Base-by-base conservation (phyloP, 805 yeast species). In the Phaffomyces thermotolerans region DNA sequence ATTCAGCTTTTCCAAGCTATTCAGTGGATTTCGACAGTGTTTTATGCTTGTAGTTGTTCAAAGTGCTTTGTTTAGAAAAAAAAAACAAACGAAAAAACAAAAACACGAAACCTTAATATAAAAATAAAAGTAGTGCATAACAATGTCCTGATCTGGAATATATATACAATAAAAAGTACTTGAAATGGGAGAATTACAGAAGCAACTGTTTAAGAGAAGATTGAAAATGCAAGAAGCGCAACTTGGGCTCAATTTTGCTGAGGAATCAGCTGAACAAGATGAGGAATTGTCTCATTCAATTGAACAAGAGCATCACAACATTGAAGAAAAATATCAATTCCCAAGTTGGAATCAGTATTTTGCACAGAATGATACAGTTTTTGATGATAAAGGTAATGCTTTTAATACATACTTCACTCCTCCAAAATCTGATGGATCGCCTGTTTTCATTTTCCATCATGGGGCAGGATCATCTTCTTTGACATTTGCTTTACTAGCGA, bases 391-490 rank as follows among this genome's bases (percentile, higher is more conserved):
- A 1, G 64, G 65, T 0, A 60, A 63, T 33, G 37, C 45, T 7
- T 76, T 79, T 56, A 75, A 80, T 46, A 74, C 79, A 0, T 85
- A 79, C 58, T 84, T 70, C 51, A 66, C 67, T 8, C 68, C 76
- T 1, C 90, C 95, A 0, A 47, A 52, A 8, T 42, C 52, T 0
- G 47, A 53, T 1, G 53, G 57, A 0, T 58, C 68, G 0, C 88
- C 95, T 0, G 53, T 88, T 1, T 79, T 85, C 52, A 65, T 93
- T 2, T 79, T 81, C 52, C 93, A 87, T 51, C 99, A 93, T 62
- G 99, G 99, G 3, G 97, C 96, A 1, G 99, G 98, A 0, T 89
- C 97, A 1, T 76, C 86, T 2, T 88, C 84, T 0, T 66, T 86
- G 64, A 73, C 96, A 1, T 93, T 85, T 66, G 84, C 86, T 1